Base-by-base conservation (phyloP, 2,329 filamentous ascomycete genomes). In the Phialophora expanda region DNA sequence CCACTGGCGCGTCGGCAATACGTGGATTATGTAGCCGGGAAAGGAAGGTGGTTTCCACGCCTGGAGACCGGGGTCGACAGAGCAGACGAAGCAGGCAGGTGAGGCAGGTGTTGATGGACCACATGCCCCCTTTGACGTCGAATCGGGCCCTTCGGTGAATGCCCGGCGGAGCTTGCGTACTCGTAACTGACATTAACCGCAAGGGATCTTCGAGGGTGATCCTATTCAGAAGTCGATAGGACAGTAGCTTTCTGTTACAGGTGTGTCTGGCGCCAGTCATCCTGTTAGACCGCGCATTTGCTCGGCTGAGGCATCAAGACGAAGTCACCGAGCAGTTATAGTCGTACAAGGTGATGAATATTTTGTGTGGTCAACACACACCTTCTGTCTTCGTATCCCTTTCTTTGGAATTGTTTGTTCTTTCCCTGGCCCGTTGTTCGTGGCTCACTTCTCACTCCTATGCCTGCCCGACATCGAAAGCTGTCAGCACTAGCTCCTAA, bases 11-110 rank as follows among this genome's bases (percentile, higher is more conserved):
- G 32, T 12, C 8, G 32, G 11, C 9, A 26, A 22, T 26, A 26
- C 26, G 48, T 20, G 48, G 38, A 44, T 20, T 53, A 9, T 22
- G 6, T 26, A 26, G 11, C 22, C 48, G 0, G 26, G 48, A 53
- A 28, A 53, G 48, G 48, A 53, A 53, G 48, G 48, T 53, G 11
- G 48, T 53, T 53, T 53, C 9, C 38, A 8, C 4, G 6, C 38
- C 34, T 41, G 38, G 38, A 20, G 9, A n/a, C 7, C 9, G 30
- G 8, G 30, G 28, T 30, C 28, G 28, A 41, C 14, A 6, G n/a
- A 1, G 14, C 14, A n/a, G 14, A n/a, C 17, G 14, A 44, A 17
- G 17, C 38, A 44, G 38, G 38, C 38, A 44, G 38, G 38, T n/a
- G 14, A n/a, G 38, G 38, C 38, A n/a, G 5, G 14, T 2, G 14